These are phyloP conservation scores for Suhomyces sp. DNA, from an alignment of 805 yeast genomes.

Conservation along the genomic window DNA sequence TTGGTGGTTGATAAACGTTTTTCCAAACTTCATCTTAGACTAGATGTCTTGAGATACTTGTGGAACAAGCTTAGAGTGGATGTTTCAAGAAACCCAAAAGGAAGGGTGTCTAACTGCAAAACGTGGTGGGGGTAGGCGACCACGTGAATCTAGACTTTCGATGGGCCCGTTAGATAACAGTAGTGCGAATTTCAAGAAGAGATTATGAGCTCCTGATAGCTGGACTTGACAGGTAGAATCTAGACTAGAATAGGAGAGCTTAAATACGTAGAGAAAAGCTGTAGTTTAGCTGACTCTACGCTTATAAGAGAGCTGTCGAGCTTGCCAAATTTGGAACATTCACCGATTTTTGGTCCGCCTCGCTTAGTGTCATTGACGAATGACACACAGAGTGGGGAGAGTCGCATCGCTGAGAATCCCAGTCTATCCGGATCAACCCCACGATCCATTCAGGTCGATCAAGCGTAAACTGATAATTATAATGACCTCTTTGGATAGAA, in stretches of 20 bases:
- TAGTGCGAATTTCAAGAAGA: background rate
- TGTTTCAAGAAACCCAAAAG: background rate
- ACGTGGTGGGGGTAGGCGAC: background rate
- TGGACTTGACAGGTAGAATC: background rate
- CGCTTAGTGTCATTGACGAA: background rate
- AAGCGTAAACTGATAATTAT: background rate
- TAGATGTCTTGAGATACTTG: background rate
- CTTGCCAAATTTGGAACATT: background rate
- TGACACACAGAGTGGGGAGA: background rate
- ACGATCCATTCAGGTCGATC: background rate
- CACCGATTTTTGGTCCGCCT: background rate
- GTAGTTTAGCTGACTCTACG: background rate
- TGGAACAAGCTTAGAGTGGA: background rate
- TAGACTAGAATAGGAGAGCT: background rate
- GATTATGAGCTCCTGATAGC: background rate
- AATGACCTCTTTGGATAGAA: background rate
- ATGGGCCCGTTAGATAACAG: slow-evolving; percentile 1
- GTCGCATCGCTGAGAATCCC: background rate
- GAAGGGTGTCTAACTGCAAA: background rate
- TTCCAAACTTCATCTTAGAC: slow-evolving; percentile 69
- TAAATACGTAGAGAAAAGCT: no score
- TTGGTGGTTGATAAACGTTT: slow-evolving; percentile 75
- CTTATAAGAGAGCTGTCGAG: background rate
- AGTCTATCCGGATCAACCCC: background rate
- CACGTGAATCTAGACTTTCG: slow-evolving; percentile 2